phyloP scores from a whole-genome alignment of 2,329 filamentous ascomycete genomes.

The Penicillium paneum region DNA sequence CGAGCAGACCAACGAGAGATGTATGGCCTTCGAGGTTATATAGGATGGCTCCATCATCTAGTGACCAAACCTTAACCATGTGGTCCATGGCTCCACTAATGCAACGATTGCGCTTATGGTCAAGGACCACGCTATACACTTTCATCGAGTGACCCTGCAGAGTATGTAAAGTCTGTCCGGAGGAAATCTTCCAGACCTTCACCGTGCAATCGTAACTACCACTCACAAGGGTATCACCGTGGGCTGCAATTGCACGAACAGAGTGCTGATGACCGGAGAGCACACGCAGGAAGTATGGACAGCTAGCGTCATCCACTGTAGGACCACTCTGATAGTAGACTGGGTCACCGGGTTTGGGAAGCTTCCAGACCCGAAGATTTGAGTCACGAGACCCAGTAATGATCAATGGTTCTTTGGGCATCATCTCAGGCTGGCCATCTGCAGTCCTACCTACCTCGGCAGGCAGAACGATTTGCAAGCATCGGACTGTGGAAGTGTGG shows the following conservation, averaged over 20 bases:
- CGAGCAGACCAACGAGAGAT: constrained; percentile 85
- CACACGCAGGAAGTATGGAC: constrained; percentile 89
- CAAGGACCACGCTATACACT: constrained; percentile 94
- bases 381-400: constrained; percentile 97
- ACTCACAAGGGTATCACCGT: constrained; percentile 93
- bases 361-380: constrained; percentile 87
- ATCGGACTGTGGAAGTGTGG: constrained; percentile 94
- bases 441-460: constrained; percentile 68
- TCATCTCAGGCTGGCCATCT: constrained; percentile 75
- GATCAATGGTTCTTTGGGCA: constrained; percentile 91
- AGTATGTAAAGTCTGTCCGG: constrained; percentile 79
- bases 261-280: constrained; percentile 86
- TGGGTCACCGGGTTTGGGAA: constrained; percentile 75
- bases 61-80: constrained; percentile 94
- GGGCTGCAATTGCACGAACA: constrained; percentile 89
- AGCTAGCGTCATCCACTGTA: constrained; percentile 70
- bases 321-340: constrained; percentile 76
- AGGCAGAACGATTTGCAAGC: constrained; percentile 89
- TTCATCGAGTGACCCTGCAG: constrained; percentile 86
- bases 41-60: constrained; percentile 78
- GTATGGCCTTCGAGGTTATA: constrained; percentile 91
- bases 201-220: constrained; percentile 96
- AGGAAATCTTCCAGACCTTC: constrained; percentile 95
- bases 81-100: constrained; percentile 99
- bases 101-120: constrained; percentile 86